These are phyloP conservation scores for Penicillium sp. DNA, from an alignment of 2,329 filamentous ascomycete species.

Conservation along the genomic window DNA sequence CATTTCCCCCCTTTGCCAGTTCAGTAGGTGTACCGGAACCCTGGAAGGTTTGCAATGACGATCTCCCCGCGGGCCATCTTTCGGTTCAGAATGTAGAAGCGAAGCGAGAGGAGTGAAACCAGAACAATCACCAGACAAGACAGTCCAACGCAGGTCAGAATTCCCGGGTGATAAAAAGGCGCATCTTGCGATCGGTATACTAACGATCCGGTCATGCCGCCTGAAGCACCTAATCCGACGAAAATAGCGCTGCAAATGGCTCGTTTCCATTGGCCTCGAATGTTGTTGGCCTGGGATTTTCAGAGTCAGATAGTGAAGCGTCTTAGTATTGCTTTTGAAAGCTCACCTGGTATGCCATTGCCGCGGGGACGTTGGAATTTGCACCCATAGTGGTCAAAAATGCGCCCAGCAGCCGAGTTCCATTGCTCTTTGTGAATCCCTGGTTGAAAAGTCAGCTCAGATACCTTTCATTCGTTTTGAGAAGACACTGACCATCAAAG, in stretches of 20 bases:
- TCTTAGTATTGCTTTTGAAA: too few relatives aligned
- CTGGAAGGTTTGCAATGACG: conserved; percentile 39
- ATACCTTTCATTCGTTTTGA: neutral
- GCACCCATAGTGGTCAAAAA: conserved; percentile 37
- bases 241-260: conserved; percentile 28
- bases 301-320: neutral
- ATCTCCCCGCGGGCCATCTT: conserved; percentile 39
- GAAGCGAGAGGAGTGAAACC: conserved; percentile 29
- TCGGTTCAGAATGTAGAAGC: conserved; percentile 38
- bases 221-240: conserved; percentile 21
- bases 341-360: conserved; percentile 35
- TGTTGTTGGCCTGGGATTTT: conserved; percentile 35
- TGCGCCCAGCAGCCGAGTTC: conserved; percentile 33
- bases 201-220: conserved; percentile 20
- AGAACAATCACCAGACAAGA: conserved; percentile 31
- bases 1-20: neutral
- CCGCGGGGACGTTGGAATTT: conserved; percentile 36
- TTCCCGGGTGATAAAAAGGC: conserved; percentile 20
- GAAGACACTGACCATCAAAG: conserved; percentile 28
- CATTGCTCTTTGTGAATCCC: conserved; percentile 27
- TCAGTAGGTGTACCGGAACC: conserved; percentile 38
- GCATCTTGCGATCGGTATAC: conserved; percentile 21
- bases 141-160: conserved; percentile 19
- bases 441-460: neutral
- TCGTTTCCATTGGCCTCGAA: conserved; percentile 35